Percentiles rank a stretch among this genome's conserved stretches.
phyloP scores from a whole-genome alignment of 2,329 filamentous ascomycete genomes.

The Aureobasidium sp. region DNA sequence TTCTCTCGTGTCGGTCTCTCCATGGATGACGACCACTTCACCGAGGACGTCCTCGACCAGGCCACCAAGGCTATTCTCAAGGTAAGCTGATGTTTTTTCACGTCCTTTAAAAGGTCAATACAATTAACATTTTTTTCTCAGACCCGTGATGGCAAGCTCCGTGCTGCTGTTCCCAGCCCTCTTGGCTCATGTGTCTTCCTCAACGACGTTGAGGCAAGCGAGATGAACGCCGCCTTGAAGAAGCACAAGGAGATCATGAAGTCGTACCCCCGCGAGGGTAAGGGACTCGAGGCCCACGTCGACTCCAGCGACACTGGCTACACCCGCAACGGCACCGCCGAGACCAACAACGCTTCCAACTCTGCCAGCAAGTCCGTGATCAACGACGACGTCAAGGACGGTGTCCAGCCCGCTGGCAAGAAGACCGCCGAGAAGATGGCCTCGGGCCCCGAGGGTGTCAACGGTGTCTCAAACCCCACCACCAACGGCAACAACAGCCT shows the following conservation, averaged over 20 bases:
- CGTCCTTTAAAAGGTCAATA: not conserved
- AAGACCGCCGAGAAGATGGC: conserved; percentile 24
- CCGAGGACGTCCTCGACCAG: conserved; percentile 57
- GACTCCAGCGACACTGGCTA: conserved; percentile 63
- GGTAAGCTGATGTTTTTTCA: conserved; percentile 5
- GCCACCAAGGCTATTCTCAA: conserved; percentile 63
- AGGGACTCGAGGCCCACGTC: conserved; percentile 62
- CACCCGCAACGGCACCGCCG: conserved; percentile 40
- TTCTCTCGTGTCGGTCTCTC: conserved; percentile 65
- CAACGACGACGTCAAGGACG: conserved; percentile 28
- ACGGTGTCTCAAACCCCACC: conserved; percentile 17
- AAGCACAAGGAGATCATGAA: conserved; percentile 60
- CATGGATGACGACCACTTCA: conserved; percentile 64
- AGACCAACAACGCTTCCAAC: conserved; percentile 22
- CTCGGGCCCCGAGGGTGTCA: conserved; percentile 27
- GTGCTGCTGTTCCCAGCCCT: conserved; percentile 62
- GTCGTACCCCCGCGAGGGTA: conserved; percentile 56
- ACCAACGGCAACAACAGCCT: conserved; percentile 15
- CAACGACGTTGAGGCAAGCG: conserved; percentile 57
- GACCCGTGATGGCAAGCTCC: conserved; percentile 61
- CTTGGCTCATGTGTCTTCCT: conserved; percentile 61
- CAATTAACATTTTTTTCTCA: conserved; percentile 4
- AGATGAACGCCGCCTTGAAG: conserved; percentile 54
- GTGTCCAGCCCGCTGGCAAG: conserved; percentile 21
- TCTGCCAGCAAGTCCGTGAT: conserved; percentile 28